Base-by-base conservation (phyloP, 208 protist species). In the Trypanosoma melophagium region DNA sequence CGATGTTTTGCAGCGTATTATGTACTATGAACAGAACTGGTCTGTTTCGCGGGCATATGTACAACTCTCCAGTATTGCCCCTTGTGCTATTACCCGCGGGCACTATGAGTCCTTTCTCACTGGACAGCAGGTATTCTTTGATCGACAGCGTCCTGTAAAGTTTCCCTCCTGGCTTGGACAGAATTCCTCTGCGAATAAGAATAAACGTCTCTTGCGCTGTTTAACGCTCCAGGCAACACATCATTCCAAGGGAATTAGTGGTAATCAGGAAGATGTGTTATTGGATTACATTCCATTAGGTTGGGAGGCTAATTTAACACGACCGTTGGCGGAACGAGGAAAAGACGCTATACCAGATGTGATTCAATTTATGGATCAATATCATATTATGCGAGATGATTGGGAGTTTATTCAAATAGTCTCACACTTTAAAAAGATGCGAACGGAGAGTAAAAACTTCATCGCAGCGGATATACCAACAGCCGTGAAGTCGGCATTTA, bases 21-120 rank as follows among this genome's bases (percentile, higher is more conserved):
- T 98, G 80, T 93, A 86, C 62, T 69, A 75, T 56, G 85, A 95
- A 60, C 87, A 96, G 63, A 91, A 96, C 71, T 98, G 89, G 90
- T 89, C 83, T 41, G 85, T 96, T 21, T 92, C 87, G 3, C 76
- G 81, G 25, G 69, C 79, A 22, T 70, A 94, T 79, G 80, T 90
- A 19, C 79, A 92, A 40, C 65, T 79, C 35, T 90, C 86, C 21
- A 85, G 81, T 76, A 90, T 96, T 71, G 75, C 84, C 17, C 92
- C 92, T 9, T 90, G 83, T 68, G 73, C 86, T n/a, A 79, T 88
- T 54, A 86, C 85, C 7, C 73, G 91, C n/a, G 90, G 94, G 24
- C 85, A 89, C 73, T 96, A 94, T 67, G 81, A 95, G 31, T 83
- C 83, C 38, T 97, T 95, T 71, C 28, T 89, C n/a, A 73, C 77